Conservation (phyloP, 495 filamentous ascomycete species). For the Penicillium salamii region DNA sequence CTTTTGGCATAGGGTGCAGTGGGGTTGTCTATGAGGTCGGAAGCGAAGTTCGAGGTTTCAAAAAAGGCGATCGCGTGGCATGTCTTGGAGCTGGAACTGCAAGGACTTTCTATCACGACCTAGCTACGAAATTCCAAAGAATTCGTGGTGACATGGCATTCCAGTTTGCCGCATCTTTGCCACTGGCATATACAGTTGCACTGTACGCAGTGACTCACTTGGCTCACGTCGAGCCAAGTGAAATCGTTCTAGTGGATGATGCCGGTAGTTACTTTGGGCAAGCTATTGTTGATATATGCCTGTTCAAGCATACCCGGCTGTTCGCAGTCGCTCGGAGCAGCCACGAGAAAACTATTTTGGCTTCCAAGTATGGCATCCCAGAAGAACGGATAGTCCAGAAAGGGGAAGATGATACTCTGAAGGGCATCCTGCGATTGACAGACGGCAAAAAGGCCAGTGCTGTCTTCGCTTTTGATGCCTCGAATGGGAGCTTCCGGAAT, state of each 20-base stretch:
- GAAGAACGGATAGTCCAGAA: neutral
- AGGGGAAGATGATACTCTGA: constrained; percentile 2
- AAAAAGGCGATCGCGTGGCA: constrained; percentile 47
- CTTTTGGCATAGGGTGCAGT: constrained; percentile 40
- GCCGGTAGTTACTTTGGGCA: constrained; percentile 10
- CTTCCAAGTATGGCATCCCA: neutral
- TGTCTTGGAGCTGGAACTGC: constrained; percentile 24
- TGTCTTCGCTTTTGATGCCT: neutral
- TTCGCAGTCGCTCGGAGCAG: constrained; percentile 1
- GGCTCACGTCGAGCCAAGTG: neutral
- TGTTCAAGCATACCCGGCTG: neutral
- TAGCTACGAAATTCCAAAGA: constrained; percentile 15
- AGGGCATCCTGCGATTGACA: neutral
- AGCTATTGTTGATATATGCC: constrained; percentile 11
- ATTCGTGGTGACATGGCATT: constrained; percentile 13
- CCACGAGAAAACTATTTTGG: neutral
- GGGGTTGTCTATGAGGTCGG: constrained; percentile 40
- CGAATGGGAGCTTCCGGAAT: neutral
- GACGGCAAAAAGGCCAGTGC: constrained; percentile 3
- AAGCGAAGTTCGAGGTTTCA: constrained; percentile 21
- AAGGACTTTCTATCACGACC: constrained; percentile 16
- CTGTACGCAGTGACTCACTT: constrained; percentile 8
- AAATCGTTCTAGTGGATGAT: constrained; percentile 4
- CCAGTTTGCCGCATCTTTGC: constrained; percentile 10
- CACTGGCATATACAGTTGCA: constrained; percentile 12